Conservation (phyloP, 441 rosid species). For the Erysimum cheiri region DNA sequence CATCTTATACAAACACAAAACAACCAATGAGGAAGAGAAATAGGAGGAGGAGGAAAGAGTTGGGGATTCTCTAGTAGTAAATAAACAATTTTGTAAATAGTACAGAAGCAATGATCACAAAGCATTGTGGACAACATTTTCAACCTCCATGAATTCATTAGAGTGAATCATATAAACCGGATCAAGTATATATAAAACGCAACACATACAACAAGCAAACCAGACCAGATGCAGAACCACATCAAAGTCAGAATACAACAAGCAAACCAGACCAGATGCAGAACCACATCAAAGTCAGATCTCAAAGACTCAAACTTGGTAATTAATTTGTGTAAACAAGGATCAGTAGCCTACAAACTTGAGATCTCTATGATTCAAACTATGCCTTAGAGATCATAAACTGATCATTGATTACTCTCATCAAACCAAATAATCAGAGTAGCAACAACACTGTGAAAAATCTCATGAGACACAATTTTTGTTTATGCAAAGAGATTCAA, state of each 20-base stretch:
- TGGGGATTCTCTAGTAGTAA: background rate
- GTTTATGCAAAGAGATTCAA: background rate
- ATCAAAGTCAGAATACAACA: too few species aligned
- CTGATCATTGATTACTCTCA: background rate
- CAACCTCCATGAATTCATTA: conserved; percentile 3
- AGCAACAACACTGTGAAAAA: background rate
- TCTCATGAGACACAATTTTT: conserved; percentile 4
- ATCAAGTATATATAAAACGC: background rate
- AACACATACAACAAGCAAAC: conserved; percentile 11
- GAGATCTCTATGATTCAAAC: conserved; percentile 3
- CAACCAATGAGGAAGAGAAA: conserved; percentile 37
- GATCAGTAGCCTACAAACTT: background rate
- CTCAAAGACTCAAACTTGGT: conserved; percentile 29
- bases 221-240: conserved; percentile 12
- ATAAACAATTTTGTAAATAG: background rate
- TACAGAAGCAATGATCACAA: conserved; percentile 17
- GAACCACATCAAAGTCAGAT: conserved; percentile 20
- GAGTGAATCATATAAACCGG: background rate
- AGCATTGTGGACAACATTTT: background rate
- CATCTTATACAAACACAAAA: conserved; percentile 9
- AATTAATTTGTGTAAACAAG: background rate
- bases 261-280: too few species aligned
- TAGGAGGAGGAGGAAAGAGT: conserved; percentile 9
- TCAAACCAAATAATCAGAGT: background rate
- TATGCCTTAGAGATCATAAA: conserved; percentile 2